Evolutionary conservation across 257 asterid genomes (phyloP), one percentile per base, ranked within the genome.

Genomic region (Henckelia pumila): DNA sequence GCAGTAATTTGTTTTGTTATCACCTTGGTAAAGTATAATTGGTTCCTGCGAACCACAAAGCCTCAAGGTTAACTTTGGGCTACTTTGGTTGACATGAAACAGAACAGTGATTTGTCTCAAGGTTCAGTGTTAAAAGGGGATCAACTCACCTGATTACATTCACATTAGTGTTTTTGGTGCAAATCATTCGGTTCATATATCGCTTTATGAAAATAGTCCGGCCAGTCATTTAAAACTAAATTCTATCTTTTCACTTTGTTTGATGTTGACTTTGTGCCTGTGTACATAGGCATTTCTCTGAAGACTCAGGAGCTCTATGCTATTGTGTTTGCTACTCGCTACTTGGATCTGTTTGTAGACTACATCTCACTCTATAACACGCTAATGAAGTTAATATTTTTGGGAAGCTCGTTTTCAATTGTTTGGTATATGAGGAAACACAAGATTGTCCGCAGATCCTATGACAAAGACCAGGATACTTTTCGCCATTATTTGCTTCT

Each of bases 301-400:
- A 90, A 86, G 88, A 88, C 97, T 4, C 97, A 90, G 69, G 97
- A 90, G 72, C 92, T 90, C 35, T 88, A 81, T 75, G 96, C 97
- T 55, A 57, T 86, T 60, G 96, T 90, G 78, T 90, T 88, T 75
- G 85, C 88, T 35, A 82, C 95, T 68, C 96, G 97, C 56, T 90
- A 90, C 88, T 76, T 90, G 79, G 97, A 90, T 72, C 79, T 90
- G 55, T 83, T 91, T 78, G 81, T 92, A 7, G 84, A 80, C 74
- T 90, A 79, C 72, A 73, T 90, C 80, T 90, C 96, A 33, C 78
- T 86, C 33, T 90, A 90, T 56, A 90, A 90, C 32, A 84, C 97
- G 6, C 56, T 85, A 40, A 90, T 90, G 97, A 88, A 90, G 78
- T 14, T 90, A 24, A 86, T 90, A 67, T 90, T 90, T 86, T 63